phyloP scores from a whole-genome alignment of 345 rosid species.

The Acer campestre region DNA sequence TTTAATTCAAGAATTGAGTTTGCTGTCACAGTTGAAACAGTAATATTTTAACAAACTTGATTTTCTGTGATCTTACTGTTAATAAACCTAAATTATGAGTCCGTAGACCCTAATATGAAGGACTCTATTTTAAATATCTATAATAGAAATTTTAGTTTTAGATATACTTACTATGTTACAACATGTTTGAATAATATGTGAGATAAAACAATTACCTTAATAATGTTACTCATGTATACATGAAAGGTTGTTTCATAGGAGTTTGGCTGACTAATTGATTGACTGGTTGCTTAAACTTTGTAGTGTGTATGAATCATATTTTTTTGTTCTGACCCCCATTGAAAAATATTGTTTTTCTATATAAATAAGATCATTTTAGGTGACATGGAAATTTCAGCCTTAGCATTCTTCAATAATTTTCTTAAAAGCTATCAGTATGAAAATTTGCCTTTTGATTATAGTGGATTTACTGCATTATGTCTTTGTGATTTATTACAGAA shows the following conservation, averaged over 20 bases:
- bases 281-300: not conserved
- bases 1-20: conserved; percentile 11
- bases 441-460: conserved; percentile 4
- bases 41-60: too few species aligned
- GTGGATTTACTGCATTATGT: not conserved
- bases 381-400: too few species aligned
- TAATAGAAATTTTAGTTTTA: too few species aligned
- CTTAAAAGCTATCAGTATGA: not conserved
- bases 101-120: too few species aligned
- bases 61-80: too few species aligned
- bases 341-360: not conserved
- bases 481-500: conserved; percentile 38
- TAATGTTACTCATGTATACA: not conserved
- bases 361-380: not conserved
- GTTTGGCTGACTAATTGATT: not conserved
- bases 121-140: too few species aligned
- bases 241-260: not conserved
- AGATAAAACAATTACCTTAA: too few species aligned
- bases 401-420: not conserved
- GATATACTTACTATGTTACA: too few species aligned
- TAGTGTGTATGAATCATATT: not conserved
- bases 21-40: not conserved
- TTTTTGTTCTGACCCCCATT: not conserved
- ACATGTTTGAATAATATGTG: too few species aligned
- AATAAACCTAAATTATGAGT: too few species aligned